Conservation (phyloP, 2,329 filamentous ascomycete genomes). For the Aureobasidium zeae region DNA sequence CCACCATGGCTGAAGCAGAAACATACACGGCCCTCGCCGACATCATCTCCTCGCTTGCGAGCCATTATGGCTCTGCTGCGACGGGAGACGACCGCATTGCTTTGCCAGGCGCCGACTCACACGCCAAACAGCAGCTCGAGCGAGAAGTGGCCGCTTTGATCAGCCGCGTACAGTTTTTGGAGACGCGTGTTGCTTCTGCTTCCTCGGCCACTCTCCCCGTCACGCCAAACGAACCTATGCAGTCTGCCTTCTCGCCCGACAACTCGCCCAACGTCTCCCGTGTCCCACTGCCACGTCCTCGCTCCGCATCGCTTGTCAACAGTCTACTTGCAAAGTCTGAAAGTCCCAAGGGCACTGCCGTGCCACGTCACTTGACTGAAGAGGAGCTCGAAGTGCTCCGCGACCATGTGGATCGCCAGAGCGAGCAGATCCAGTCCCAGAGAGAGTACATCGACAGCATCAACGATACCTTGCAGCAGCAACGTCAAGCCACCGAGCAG, state of each 20-base stretch:
- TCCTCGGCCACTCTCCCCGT: constrained; percentile 51
- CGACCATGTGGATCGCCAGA: constrained; percentile 88
- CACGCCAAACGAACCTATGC: constrained; percentile 62
- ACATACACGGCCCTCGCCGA: constrained; percentile 31
- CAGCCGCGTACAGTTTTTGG: constrained; percentile 69
- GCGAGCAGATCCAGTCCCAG: constrained; percentile 81
- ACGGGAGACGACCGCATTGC: constrained; percentile 49
- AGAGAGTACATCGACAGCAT: constrained; percentile 78
- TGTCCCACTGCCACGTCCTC: constrained; percentile 25
- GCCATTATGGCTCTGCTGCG: constrained; percentile 36
- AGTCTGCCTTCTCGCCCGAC: constrained; percentile 51
- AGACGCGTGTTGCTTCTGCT: constrained; percentile 56
- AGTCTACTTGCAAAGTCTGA: constrained; percentile 48
- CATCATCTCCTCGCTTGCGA: constrained; percentile 39
- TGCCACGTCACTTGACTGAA: constrained; percentile 55
- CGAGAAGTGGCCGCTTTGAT: constrained; percentile 71
- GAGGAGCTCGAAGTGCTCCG: constrained; percentile 77
- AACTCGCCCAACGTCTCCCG: constrained; percentile 29
- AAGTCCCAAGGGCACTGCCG: constrained; percentile 36
- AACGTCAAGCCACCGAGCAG: constrained; percentile 75
- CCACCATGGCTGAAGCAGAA: constrained; percentile 29
- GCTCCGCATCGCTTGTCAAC: constrained; percentile 37
- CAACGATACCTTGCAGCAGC: constrained; percentile 73
- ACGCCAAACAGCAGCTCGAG: constrained; percentile 72
- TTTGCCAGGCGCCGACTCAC: constrained; percentile 66